Conservation (phyloP, 768 basidiomycete species). For the Russula griseocarnosa region DNA sequence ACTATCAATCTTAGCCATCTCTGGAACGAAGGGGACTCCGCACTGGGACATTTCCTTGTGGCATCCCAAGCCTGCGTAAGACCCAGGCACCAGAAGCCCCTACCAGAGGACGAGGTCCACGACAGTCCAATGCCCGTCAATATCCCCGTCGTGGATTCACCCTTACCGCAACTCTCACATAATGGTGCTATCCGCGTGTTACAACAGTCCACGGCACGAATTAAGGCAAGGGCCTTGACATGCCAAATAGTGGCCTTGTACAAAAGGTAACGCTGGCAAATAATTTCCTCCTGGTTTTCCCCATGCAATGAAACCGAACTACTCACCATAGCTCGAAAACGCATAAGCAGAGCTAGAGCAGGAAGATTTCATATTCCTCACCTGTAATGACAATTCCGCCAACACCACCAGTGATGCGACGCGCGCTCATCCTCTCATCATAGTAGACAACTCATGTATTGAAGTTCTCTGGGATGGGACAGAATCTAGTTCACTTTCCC, state of each 20-base stretch:
- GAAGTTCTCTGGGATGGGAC: too few species aligned
- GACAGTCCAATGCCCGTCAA: neutral
- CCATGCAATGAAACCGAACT: neutral
- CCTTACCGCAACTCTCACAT: conserved; percentile 16
- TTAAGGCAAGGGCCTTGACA: conserved; percentile 20
- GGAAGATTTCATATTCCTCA: neutral
- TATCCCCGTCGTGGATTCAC: neutral
- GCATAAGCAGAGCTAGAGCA: conserved; percentile 6
- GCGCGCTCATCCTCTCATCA: too few species aligned
- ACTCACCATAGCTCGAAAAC: conserved; percentile 15
- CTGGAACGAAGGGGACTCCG: too few species aligned
- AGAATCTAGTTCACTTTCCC: too few species aligned
- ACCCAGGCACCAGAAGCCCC: too few species aligned
- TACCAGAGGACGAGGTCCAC: too few species aligned
- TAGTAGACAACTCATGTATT: too few species aligned
- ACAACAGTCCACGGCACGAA: conserved; percentile 23
- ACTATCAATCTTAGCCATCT: too few species aligned
- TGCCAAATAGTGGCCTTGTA: conserved; percentile 19
- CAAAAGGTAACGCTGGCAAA: conserved; percentile 13
- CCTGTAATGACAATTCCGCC: neutral
- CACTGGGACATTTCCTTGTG: too few species aligned
- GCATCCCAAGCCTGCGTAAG: too few species aligned
- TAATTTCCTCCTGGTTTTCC: neutral
- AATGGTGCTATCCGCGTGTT: conserved; percentile 26
- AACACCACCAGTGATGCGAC: too few species aligned